A percentile compares a stretch with the other conserved stretches of the same genome.
Evolutionary conservation across 2,329 filamentous ascomycete genomes (phyloP).

Genomic region (Fusarium secorum): DNA sequence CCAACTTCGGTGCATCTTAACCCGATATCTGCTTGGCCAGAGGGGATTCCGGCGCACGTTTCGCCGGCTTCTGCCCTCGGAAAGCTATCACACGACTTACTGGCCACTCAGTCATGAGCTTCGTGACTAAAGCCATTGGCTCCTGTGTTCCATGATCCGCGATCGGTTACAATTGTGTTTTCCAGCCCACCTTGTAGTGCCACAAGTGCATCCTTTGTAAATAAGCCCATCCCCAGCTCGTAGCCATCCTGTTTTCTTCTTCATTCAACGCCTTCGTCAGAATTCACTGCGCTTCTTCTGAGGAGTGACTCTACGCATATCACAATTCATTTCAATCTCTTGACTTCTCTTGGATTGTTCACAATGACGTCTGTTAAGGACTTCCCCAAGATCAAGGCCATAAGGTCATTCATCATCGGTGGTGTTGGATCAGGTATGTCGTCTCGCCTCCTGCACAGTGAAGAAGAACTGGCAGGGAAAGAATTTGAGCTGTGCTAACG

Average conservation of each 20-base stretch:
- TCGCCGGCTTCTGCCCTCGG: constrained; percentile 15
- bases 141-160: constrained; percentile 12
- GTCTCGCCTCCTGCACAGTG: background rate
- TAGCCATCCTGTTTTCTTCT: background rate
- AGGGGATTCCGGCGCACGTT: constrained; percentile 26
- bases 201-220: constrained; percentile 28
- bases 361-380: constrained; percentile 60
- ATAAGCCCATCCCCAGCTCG: constrained; percentile 24
- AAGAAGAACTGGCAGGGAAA: background rate
- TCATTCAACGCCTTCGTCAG: background rate
- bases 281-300: background rate
- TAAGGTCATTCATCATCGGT: constrained; percentile 74
- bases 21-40: constrained; percentile 26
- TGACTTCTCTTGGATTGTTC: background rate
- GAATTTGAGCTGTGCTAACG: background rate
- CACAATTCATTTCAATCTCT: background rate
- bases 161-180: constrained; percentile 16
- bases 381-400: constrained; percentile 79
- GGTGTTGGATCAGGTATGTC: constrained; percentile 46
- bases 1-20: constrained; percentile 31
- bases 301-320: background rate
- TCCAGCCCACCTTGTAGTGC: constrained; percentile 23
- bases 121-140: background rate
- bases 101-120: constrained; percentile 16
- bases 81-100: constrained; percentile 25